Evolutionary conservation across 2,329 filamentous ascomycete genomes (phyloP), one percentile per base, ranked within the genome.

Genomic region (Venturia effusa): DNA sequence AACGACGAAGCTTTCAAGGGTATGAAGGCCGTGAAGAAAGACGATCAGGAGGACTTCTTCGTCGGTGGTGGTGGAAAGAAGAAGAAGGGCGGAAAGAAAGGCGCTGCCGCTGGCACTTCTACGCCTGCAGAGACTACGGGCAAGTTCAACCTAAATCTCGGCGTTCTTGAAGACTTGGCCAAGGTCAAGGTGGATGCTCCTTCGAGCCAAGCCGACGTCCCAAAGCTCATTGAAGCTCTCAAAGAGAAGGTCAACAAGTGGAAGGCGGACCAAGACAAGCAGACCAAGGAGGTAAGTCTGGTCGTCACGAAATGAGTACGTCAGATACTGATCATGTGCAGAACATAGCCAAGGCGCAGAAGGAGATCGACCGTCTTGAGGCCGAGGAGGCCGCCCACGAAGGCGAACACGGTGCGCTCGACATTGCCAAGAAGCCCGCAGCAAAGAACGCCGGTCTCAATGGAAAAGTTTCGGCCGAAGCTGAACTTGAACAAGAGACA

Each of bases 341-440:
- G 94, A 99, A 99, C 82, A 88, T 97, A 66, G 90, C 91, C 68
- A 96, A 97, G 78, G 94, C 94, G 66, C 89, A 96, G 81, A 93
- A 93, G 77, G 92, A 97, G 77, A 95, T 99, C 67, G 90, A 92
- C 74, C 87, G 87, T 69, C 84, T 97, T 54, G 84, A 87, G 69
- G 79, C 82, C 64, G 93, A 97, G 74, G 86, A 87, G 64, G 80
- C 76, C 66, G 81, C 81, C 77, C 77, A 67, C 77, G 76, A 67
- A 77, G 73, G 74, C 66, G 76, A 79, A 65, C 76, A 80, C 67
- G 78, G 79, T 64, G 81, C 85, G 62, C 84, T 83, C 61, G 81
- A 82, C 59, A 74, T 74, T n/a, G 77, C 77, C 34, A 81, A 81
- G 74, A 84, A 84, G 74, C 78, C 78, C 24, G 77, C 81, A 1